A percentile compares a stretch with the other conserved stretches of the same genome.
Conservation (phyloP, 768 basidiomycete genomes). For the Auriscalpium orientale region DNA sequence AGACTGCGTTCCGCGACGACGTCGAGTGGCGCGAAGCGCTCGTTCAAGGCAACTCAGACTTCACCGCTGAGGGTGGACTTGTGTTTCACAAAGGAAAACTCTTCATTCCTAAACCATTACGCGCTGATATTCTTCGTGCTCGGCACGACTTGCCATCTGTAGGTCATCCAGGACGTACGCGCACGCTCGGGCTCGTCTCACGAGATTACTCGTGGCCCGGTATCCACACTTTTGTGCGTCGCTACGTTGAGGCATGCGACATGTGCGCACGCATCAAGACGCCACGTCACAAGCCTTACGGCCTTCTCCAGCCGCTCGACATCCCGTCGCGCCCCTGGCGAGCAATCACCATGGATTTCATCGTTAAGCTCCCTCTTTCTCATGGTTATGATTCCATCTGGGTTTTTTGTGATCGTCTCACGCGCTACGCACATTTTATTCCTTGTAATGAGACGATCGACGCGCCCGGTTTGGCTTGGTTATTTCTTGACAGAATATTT, state of each 20-base stretch:
- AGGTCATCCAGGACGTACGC: slow-evolving; percentile 34
- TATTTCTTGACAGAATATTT: slow-evolving; percentile 11
- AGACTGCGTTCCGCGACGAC: slow-evolving; percentile 8
- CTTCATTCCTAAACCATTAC: slow-evolving; percentile 27
- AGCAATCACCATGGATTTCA: slow-evolving; percentile 17
- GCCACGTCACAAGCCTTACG: slow-evolving; percentile 20
- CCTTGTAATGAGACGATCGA: slow-evolving; percentile 7
- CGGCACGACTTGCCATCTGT: slow-evolving; percentile 30
- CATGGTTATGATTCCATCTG: slow-evolving; percentile 15
- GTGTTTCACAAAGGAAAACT: slow-evolving; percentile 21
- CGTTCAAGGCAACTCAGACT: slow-evolving; percentile 8
- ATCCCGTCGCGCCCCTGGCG: slow-evolving; percentile 14
- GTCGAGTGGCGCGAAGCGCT: slow-evolving; percentile 16
- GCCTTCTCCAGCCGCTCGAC: slow-evolving; percentile 27
- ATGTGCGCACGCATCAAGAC: slow-evolving; percentile 23
- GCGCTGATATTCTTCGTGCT: slow-evolving; percentile 21
- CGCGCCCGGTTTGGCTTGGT: slow-evolving; percentile 7
- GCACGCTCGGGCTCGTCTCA: slow-evolving; percentile 25
- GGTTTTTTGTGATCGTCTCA: slow-evolving; percentile 8
- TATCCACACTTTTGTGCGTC: slow-evolving; percentile 18
- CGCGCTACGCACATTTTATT: slow-evolving; percentile 6
- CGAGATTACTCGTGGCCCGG: slow-evolving; percentile 36
- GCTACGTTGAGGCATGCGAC: slow-evolving; percentile 26
- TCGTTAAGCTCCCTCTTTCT: slow-evolving; percentile 16
- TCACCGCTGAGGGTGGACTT: slow-evolving; percentile 6